Conservation (phyloP, 108 stramenopile species). For the Schizochytrium sp. region DNA sequence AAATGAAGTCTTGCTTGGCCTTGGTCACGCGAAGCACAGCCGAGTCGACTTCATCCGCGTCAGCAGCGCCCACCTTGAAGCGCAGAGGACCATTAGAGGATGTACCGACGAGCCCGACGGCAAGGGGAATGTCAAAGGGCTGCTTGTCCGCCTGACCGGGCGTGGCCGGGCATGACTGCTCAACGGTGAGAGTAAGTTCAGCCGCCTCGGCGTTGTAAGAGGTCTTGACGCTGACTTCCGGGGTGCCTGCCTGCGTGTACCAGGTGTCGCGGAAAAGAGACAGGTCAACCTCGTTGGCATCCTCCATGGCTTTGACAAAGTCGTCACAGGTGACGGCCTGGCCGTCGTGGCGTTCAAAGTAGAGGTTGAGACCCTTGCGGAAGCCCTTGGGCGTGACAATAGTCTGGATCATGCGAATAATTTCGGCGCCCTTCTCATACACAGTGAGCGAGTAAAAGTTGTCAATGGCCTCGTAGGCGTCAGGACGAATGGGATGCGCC, state of each 20-base stretch:
- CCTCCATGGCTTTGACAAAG: slow-evolving; percentile 85
- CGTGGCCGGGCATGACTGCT: slow-evolving; percentile 50
- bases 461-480: slow-evolving; percentile 86
- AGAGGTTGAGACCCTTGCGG: slow-evolving; percentile 85
- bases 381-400: slow-evolving; percentile 79
- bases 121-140: slow-evolving; percentile 88
- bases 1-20: background rate
- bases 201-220: slow-evolving; percentile 47
- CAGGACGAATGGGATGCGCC: slow-evolving; percentile 92
- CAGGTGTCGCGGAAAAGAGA: slow-evolving; percentile 64
- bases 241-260: slow-evolving; percentile 89
- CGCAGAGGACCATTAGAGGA: slow-evolving; percentile 66
- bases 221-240: slow-evolving; percentile 59
- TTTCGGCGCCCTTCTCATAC: slow-evolving; percentile 80
- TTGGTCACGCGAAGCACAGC: slow-evolving; percentile 45
- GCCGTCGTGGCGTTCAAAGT: slow-evolving; percentile 83
- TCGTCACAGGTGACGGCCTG: slow-evolving; percentile 92
- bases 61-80: slow-evolving; percentile 69
- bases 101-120: slow-evolving; percentile 75
- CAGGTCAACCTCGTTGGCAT: slow-evolving; percentile 76
- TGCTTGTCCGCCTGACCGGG: slow-evolving; percentile 35
- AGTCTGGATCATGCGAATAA: slow-evolving; percentile 92
- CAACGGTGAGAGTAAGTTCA: slow-evolving; percentile 47
- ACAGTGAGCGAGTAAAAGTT: slow-evolving; percentile 63
- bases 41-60: slow-evolving; percentile 69